A percentile compares a stretch with the other conserved stretches of the same genome.
Conservation (phyloP, 441 rosid species). For the Pelargonium cotyledonis region DNA sequence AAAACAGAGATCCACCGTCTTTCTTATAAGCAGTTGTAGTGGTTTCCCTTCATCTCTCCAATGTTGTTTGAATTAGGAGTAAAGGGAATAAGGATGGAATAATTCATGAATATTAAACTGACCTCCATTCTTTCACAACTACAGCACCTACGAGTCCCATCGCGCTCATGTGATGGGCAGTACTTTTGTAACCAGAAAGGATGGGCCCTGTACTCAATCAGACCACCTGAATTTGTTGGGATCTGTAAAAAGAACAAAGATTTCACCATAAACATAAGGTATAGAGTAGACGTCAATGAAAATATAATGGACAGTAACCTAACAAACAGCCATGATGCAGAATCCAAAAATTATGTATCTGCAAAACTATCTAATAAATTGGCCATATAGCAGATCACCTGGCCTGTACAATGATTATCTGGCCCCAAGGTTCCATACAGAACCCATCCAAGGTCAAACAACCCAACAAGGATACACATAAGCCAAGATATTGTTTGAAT, state of each 20-base stretch:
- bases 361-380: neutral
- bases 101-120: constrained; percentile 18
- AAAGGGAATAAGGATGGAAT: neutral
- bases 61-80: no score
- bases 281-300: constrained; percentile 19
- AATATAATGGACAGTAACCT: constrained; percentile 7
- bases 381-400: no score
- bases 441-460: no score
- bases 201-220: constrained; percentile 83
- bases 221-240: constrained; percentile 70
- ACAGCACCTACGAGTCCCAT: constrained; percentile 87
- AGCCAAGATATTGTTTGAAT: no score
- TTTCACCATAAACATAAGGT: neutral
- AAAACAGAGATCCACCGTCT: no score
- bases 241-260: constrained; percentile 44
- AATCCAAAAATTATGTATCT: neutral
- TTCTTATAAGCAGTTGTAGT: no score
- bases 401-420: no score
- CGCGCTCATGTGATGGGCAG: constrained; percentile 87
- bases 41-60: no score
- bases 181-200: constrained; percentile 90
- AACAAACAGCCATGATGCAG: no score
- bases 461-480: no score
- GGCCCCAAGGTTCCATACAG: no score
- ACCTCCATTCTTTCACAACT: constrained; percentile 99